phyloP scores from a whole-genome alignment of 768 basidiomycete genomes.

The Amylocystis lapponica region DNA sequence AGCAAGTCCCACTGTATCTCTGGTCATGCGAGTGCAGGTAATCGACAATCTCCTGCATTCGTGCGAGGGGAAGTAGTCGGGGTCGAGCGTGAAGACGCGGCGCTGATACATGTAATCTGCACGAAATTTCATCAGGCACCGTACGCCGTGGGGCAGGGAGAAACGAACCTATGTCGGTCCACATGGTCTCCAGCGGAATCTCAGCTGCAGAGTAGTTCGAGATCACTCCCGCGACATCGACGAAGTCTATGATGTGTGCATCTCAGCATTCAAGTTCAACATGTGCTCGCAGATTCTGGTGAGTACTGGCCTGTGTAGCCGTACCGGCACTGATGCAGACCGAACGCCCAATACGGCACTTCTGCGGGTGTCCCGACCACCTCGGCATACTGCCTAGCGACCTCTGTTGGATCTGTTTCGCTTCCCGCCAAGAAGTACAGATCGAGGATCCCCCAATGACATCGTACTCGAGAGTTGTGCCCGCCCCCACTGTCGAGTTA shows the following conservation, averaged over 20 bases:
- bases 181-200: conserved; percentile 75
- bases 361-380: conserved; percentile 62
- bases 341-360: conserved; percentile 71
- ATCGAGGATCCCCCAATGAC: conserved; percentile 72
- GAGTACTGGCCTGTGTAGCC: conserved; percentile 51
- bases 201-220: conserved; percentile 51
- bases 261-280: background rate
- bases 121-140: background rate
- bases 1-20: conserved; percentile 51
- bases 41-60: conserved; percentile 61
- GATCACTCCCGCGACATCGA: conserved; percentile 59
- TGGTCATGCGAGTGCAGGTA: conserved; percentile 58
- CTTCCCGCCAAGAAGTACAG: conserved; percentile 76
- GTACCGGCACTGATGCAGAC: conserved; percentile 68
- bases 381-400: conserved; percentile 65
- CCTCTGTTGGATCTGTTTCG: conserved; percentile 47
- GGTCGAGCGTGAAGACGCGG: conserved; percentile 65
- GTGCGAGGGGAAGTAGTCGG: conserved; percentile 57
- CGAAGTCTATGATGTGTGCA: conserved; percentile 37
- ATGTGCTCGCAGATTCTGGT: too few relatives aligned
- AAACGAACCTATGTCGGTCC: conserved; percentile 62
- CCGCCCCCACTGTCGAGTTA: conserved; percentile 30
- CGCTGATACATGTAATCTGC: conserved; percentile 65
- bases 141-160: background rate
- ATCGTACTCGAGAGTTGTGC: conserved; percentile 60